phyloP scores from a whole-genome alignment of 108 stramenopile species.

The Aurantiochytrium sp. region DNA sequence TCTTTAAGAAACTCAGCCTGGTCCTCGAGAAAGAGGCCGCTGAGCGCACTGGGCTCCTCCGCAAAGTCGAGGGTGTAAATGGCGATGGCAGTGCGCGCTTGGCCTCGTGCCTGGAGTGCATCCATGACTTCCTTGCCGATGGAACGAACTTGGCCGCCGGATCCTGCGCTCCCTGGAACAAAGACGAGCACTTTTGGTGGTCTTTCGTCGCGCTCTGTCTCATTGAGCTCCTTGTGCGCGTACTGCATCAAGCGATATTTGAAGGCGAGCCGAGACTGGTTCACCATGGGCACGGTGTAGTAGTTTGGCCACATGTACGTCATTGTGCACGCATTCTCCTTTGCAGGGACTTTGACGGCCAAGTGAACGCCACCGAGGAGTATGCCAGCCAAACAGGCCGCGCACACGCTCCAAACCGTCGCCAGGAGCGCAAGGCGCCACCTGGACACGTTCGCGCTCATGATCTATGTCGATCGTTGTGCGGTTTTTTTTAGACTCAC shows the following conservation, averaged over 20 bases:
- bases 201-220: background rate
- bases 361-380: background rate
- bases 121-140: background rate
- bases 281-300: background rate
- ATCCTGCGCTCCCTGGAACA: background rate
- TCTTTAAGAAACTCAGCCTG: background rate
- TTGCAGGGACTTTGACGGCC: background rate
- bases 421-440: background rate
- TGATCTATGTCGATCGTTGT: no score
- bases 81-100: background rate
- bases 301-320: slow-evolving; percentile 12
- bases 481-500: no score
- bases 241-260: background rate
- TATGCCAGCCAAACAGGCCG: background rate
- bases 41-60: background rate
- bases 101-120: background rate
- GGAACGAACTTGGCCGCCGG: background rate
- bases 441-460: no score
- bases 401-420: background rate
- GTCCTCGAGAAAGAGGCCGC: background rate
- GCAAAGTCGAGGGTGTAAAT: background rate
- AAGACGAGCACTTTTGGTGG: background rate
- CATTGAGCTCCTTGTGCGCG: background rate
- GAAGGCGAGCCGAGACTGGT: slow-evolving; percentile 1
- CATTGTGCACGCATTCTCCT: background rate